Conservation (phyloP, 495 filamentous ascomycete species). For the Lepraria neglecta region DNA sequence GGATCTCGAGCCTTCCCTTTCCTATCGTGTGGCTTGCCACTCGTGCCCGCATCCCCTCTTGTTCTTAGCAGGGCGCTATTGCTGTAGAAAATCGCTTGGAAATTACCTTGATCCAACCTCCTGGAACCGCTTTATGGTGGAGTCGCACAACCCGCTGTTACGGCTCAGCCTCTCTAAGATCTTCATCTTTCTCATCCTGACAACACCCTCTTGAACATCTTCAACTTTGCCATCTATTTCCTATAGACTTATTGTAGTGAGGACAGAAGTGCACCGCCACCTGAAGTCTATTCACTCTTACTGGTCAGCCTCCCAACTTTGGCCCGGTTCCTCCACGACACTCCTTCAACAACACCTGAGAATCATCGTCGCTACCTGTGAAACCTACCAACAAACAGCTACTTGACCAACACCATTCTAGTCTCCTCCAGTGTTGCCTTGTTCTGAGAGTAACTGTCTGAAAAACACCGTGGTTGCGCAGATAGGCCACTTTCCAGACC, state of each 20-base stretch:
- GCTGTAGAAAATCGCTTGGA: conserved; percentile 22
- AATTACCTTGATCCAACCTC: conserved; percentile 15
- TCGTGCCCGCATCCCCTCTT: conserved; percentile 22
- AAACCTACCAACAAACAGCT: conserved; percentile 3
- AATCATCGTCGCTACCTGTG: conserved; percentile 3
- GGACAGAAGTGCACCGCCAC: conserved; percentile 7
- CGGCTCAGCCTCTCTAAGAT: conserved; percentile 21
- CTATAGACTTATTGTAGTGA: conserved; percentile 14
- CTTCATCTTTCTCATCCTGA: conserved; percentile 5
- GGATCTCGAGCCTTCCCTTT: conserved; percentile 9
- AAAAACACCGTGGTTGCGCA: conserved; percentile 8
- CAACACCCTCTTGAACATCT: conserved; percentile 1
- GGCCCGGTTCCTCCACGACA: conserved; percentile 17
- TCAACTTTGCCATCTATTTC: conserved; percentile 7
- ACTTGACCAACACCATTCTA: neutral
- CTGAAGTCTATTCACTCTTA: conserved; percentile 15
- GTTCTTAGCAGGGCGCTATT: conserved; percentile 20
- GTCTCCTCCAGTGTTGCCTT: neutral
- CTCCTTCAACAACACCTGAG: conserved; percentile 17
- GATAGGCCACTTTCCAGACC: neutral
- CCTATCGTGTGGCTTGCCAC: conserved; percentile 20
- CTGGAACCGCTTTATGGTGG: conserved; percentile 6
- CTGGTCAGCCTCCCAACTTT: conserved; percentile 15
- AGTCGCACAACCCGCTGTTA: conserved; percentile 17
- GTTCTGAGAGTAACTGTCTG: conserved; percentile 10